Evolutionary conservation across 371 early-diverging fungal genomes (phyloP).

Genomic region (Parasitella parasitica): DNA sequence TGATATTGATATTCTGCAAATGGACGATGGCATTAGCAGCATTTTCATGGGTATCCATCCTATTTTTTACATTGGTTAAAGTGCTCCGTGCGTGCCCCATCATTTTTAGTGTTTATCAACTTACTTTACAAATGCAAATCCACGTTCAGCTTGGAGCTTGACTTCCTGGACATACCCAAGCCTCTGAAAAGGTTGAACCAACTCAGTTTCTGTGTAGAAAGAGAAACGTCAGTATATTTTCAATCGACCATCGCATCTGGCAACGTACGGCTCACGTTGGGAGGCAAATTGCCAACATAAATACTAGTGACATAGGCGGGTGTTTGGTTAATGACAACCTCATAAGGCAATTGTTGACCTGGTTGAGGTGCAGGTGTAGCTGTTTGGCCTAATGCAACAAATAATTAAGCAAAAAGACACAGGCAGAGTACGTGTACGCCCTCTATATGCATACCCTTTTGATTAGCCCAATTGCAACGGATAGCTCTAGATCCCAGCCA

Average conservation of each 20-base stretch:
- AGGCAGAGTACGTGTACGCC: not conserved
- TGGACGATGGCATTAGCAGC: conserved; percentile 85
- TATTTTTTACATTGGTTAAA: conserved; percentile 14
- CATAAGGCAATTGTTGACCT: conserved; percentile 64
- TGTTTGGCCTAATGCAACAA: conserved; percentile 28
- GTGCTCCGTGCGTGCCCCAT: not conserved
- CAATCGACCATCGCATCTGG: not conserved
- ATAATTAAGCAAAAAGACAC: not conserved
- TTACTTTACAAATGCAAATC: conserved; percentile 87
- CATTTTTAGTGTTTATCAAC: not conserved
- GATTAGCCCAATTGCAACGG: conserved; percentile 73
- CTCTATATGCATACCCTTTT: conserved; percentile 33
- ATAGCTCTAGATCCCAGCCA: conserved; percentile 64
- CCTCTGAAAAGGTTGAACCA: conserved; percentile 59
- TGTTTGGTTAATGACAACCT: conserved; percentile 70
- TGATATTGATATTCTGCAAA: conserved; percentile 71
- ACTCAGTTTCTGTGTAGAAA: conserved; percentile 11
- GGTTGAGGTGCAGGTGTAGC: conserved; percentile 57
- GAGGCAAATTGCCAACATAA: conserved; percentile 85
- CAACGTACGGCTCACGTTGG: conserved; percentile 34
- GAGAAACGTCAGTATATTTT: conserved; percentile 23
- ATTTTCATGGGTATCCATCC: conserved; percentile 87
- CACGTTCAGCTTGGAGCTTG: conserved; percentile 86
- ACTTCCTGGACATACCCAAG: conserved; percentile 80
- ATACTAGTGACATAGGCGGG: conserved; percentile 84